Evolutionary conservation across 768 basidiomycete species (phyloP).

Genomic region (Naganishia onofrii): DNA sequence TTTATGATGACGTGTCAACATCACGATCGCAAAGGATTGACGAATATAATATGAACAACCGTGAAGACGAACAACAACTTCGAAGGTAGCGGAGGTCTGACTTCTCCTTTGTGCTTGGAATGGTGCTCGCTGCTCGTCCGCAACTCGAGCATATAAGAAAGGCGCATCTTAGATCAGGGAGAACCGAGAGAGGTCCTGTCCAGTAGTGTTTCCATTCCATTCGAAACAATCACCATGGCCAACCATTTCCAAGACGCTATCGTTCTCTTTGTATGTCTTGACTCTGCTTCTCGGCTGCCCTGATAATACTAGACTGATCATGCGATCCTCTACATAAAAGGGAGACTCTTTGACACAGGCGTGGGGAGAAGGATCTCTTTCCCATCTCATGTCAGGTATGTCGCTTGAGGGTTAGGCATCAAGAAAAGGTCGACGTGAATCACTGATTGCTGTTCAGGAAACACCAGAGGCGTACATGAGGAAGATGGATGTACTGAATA

Average conservation of each 20-base stretch:
- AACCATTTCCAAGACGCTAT: conserved; percentile 38
- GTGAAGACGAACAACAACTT: too few species aligned
- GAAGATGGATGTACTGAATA: conserved; percentile 80
- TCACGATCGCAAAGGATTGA: too few species aligned
- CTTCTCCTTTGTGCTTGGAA: too few species aligned
- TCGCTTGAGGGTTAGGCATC: conserved; percentile 38
- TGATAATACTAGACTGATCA: too few species aligned
- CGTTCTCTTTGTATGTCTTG: conserved; percentile 44
- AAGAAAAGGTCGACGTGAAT: background rate
- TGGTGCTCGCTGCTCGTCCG: too few species aligned
- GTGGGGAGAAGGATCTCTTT: conserved; percentile 58
- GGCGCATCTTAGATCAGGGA: too few species aligned
- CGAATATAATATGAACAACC: too few species aligned
- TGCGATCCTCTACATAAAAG: conserved; percentile 19
- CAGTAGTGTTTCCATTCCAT: background rate
- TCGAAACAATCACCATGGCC: background rate
- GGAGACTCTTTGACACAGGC: conserved; percentile 50
- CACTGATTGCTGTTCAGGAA: background rate
- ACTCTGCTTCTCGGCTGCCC: background rate
- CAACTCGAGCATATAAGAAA: too few species aligned
- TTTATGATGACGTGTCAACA: too few species aligned
- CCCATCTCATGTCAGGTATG: conserved; percentile 65
- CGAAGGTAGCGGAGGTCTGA: too few species aligned
- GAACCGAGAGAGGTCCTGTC: too few species aligned
- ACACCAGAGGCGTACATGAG: conserved; percentile 68